Evolutionary conservation across 331 rosid genomes (phyloP).

Genomic region (Phaseolus coccineus): DNA sequence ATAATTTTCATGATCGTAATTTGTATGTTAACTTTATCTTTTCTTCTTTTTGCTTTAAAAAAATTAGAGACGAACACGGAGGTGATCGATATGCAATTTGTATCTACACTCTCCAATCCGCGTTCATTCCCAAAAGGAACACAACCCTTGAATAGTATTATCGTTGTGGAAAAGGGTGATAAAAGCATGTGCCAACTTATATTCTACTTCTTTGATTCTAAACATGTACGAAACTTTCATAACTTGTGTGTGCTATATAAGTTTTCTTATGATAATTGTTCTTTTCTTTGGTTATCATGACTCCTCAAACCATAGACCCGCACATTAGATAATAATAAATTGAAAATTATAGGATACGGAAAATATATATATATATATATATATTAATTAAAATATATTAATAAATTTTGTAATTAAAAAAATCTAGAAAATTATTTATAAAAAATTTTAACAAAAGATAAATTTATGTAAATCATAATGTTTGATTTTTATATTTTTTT

Average conservation of each 20-base stretch:
- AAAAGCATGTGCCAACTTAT: slow-evolving; percentile 38
- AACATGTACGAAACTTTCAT: slow-evolving; percentile 16
- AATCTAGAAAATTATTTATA: too few relatives aligned
- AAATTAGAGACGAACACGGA: slow-evolving; percentile 17
- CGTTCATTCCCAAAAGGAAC: too few relatives aligned
- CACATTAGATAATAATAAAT: too few relatives aligned
- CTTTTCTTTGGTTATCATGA: slow-evolving; percentile 63
- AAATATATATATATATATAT: too few relatives aligned
- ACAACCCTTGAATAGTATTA: slow-evolving; percentile 52
- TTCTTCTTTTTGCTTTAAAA: neutral
- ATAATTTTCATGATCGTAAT: neutral
- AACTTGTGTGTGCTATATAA: neutral
- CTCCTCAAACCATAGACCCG: slow-evolving; percentile 40
- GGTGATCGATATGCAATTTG: slow-evolving; percentile 12
- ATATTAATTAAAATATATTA: too few relatives aligned
- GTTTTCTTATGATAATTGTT: slow-evolving; percentile 24
- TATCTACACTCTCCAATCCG: too few relatives aligned
- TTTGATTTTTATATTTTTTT: too few relatives aligned
- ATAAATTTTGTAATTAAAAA: too few relatives aligned
- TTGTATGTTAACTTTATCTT: neutral
- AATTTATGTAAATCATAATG: too few relatives aligned
- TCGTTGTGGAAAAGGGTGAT: slow-evolving; percentile 45
- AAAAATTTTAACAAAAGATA: too few relatives aligned
- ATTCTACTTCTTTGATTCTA: slow-evolving; percentile 17
- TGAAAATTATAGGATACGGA: too few relatives aligned